Percentiles rank a stretch among this genome's conserved stretches.
phyloP scores from a whole-genome alignment of 2,329 filamentous ascomycete species.

The Davidsoniella eucalypti region DNA sequence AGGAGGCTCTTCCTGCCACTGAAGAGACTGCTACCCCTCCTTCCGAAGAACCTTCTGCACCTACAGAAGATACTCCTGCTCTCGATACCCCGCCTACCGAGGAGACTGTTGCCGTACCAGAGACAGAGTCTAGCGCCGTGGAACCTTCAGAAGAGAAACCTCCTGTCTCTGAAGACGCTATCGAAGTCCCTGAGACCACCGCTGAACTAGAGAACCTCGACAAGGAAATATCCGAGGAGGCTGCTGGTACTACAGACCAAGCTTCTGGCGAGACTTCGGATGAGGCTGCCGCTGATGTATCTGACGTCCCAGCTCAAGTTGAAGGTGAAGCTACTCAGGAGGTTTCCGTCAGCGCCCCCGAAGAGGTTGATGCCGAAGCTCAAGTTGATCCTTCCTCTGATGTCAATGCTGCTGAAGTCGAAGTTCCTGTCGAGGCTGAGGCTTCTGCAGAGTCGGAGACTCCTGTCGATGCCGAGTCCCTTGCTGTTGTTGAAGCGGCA shows the following conservation, averaged over 20 bases:
- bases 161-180: too few species aligned
- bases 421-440: slow-evolving; percentile 8
- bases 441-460: slow-evolving; percentile 11
- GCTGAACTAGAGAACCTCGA: too few species aligned
- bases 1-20: neutral
- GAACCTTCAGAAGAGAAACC: too few species aligned
- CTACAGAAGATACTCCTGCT: too few species aligned
- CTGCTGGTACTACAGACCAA: neutral
- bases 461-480: slow-evolving; percentile 2
- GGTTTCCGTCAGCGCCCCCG: slow-evolving; percentile 1
- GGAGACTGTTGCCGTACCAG: too few species aligned
- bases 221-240: neutral
- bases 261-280: neutral
- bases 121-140: too few species aligned
- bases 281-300: neutral
- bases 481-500: neutral
- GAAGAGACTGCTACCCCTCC: neutral
- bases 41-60: neutral
- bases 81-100: too few species aligned
- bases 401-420: slow-evolving; percentile 1
- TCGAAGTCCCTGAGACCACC: too few species aligned
- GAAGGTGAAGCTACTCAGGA: slow-evolving; percentile 3
- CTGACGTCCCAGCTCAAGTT: neutral
- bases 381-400: neutral
- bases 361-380: neutral